These are phyloP conservation scores for Lolium perenne DNA, from an alignment of 176 grass and related monocot genomes.

Conservation along the genomic window DNA sequence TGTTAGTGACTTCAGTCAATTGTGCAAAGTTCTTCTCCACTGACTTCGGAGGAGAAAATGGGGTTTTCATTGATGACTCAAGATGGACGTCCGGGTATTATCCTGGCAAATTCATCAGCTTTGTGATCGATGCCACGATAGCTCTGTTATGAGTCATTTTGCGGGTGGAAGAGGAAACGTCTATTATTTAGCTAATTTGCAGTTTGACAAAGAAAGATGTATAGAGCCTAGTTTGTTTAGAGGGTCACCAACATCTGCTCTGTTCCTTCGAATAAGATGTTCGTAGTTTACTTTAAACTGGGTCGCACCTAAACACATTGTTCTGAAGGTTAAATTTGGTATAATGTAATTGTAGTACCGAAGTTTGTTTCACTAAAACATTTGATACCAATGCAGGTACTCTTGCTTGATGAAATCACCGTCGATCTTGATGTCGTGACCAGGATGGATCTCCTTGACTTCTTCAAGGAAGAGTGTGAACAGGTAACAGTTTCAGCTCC, in stretches of 20 bases:
- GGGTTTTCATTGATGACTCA: background rate
- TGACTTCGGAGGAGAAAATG: background rate
- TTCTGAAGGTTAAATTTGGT: background rate
- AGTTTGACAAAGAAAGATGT: background rate
- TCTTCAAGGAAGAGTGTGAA: constrained; percentile 97
- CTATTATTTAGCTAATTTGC: background rate
- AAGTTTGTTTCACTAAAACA: background rate
- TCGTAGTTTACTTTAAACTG: background rate
- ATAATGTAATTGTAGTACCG: background rate
- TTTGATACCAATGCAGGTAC: constrained; percentile 58
- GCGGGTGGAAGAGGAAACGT: background rate
- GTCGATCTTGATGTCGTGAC: constrained; percentile 94
- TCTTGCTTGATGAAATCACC: constrained; percentile 88
- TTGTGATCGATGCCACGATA: background rate
- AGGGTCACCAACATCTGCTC: background rate
- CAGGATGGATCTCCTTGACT: constrained; percentile 94
- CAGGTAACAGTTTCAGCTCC: constrained; percentile 52
- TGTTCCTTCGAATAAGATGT: background rate
- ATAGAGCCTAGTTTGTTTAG: background rate
- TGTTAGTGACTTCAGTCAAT: background rate
- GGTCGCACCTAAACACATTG: background rate
- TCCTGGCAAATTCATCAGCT: background rate
- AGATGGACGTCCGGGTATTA: background rate
- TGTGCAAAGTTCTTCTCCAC: background rate
- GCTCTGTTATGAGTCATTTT: background rate